A percentile compares a stretch with the other conserved stretches of the same genome.
These are phyloP conservation scores for Nicotiana paniculata DNA, from an alignment of 257 asterid species.

Conservation along the genomic window DNA sequence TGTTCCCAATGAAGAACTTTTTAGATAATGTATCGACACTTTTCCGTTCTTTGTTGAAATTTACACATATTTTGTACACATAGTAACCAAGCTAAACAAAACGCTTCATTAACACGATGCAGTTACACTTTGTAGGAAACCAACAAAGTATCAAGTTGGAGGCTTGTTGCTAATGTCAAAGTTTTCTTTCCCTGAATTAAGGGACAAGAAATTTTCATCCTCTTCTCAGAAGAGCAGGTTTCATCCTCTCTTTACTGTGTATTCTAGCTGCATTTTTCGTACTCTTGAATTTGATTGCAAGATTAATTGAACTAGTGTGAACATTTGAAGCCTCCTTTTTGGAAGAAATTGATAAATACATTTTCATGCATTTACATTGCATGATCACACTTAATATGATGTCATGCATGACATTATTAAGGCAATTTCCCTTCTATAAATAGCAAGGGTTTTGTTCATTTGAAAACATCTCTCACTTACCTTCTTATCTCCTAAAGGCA, in stretches of 20 bases:
- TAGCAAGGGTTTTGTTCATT: no score
- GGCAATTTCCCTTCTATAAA: no score
- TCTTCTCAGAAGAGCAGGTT: conserved; percentile 41
- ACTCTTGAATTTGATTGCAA: no score
- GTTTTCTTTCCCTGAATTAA: conserved; percentile 34
- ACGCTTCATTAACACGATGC: neutral
- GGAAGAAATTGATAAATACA: no score
- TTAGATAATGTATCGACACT: neutral
- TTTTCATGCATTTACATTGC: no score
- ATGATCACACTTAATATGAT: no score
- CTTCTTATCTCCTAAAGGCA: no score
- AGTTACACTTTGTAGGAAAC: conserved; percentile 34
- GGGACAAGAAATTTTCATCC: conserved; percentile 38
- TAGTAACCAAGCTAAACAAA: conserved; percentile 12
- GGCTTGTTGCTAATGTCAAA: conserved; percentile 56
- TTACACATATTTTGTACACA: neutral
- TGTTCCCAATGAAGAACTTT: neutral
- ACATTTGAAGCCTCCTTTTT: no score
- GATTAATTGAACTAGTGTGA: no score
- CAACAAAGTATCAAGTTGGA: conserved; percentile 26
- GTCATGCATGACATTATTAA: no score
- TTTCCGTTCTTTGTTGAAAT: neutral
- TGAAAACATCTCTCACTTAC: no score
- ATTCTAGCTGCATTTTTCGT: conserved; percentile 1
- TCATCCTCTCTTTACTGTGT: conserved; percentile 13